A percentile compares a stretch with the other conserved stretches of the same genome.
Conservation (phyloP, 2,329 filamentous ascomycete species). For the Magnaporthiopsis poae region DNA sequence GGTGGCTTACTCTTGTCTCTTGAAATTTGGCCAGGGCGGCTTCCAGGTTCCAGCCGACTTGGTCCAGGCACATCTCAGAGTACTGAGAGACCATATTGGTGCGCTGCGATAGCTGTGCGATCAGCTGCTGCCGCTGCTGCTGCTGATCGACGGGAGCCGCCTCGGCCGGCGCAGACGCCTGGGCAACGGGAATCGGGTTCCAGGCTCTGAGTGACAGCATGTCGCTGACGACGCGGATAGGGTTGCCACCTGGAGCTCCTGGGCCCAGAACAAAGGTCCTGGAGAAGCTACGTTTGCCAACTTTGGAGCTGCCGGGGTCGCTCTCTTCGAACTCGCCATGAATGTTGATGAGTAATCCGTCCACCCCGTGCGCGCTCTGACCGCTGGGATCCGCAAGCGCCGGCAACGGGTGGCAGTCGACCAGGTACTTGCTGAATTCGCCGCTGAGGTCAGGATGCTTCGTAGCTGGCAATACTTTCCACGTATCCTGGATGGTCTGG, state of each 20-base stretch:
- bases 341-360: constrained; percentile 67
- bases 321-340: constrained; percentile 78
- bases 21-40: constrained; percentile 66
- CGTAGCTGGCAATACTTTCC: constrained; percentile 61
- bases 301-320: constrained; percentile 43
- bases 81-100: constrained; percentile 75
- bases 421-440: constrained; percentile 63
- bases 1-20: constrained; percentile 54
- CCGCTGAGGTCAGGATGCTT: constrained; percentile 61
- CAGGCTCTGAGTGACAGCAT: constrained; percentile 65
- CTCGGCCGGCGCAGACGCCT: constrained; percentile 15
- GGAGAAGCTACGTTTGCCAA: constrained; percentile 67
- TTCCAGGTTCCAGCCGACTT: constrained; percentile 71
- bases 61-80: constrained; percentile 68
- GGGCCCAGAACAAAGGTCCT: constrained; percentile 72
- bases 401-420: constrained; percentile 69
- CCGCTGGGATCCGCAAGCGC: constrained; percentile 61
- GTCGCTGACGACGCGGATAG: constrained; percentile 69
- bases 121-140: constrained; percentile 54
- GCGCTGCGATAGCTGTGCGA: constrained; percentile 63
- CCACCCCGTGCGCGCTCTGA: constrained; percentile 55
- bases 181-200: constrained; percentile 37
- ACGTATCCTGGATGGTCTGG: constrained; percentile 55
- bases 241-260: constrained; percentile 52
- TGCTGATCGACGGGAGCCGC: constrained; percentile 16